Conservation (phyloP, 805 yeast species). For the Candida pini region DNA sequence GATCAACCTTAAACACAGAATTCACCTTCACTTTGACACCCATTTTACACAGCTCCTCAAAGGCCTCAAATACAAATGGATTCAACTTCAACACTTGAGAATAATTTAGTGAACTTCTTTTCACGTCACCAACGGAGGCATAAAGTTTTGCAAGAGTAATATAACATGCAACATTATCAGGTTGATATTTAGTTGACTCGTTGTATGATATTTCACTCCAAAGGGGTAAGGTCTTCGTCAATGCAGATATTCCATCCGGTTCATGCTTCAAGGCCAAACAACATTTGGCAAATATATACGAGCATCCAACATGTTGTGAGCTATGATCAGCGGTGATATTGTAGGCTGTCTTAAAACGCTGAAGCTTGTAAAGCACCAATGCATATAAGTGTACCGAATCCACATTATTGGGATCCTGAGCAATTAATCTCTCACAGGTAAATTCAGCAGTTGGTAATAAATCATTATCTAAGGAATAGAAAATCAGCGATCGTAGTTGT, state of each 20-base stretch:
- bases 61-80: conserved; percentile 84
- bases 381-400: conserved; percentile 69
- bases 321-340: conserved; percentile 37
- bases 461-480: conserved; percentile 69
- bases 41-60: conserved; percentile 64
- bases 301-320: conserved; percentile 62
- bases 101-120: conserved; percentile 62
- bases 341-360: conserved; percentile 58
- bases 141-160: conserved; percentile 68
- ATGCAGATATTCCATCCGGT: conserved; percentile 56
- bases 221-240: conserved; percentile 32
- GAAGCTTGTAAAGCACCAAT: conserved; percentile 53
- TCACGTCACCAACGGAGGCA: conserved; percentile 48
- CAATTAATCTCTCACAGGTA: conserved; percentile 74
- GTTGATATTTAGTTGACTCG: conserved; percentile 28
- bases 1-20: conserved; percentile 38
- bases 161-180: conserved; percentile 68
- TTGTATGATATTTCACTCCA: conserved; percentile 26
- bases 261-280: conserved; percentile 50
- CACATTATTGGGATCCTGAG: conserved; percentile 48
- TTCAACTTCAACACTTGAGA: conserved; percentile 65
- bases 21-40: conserved; percentile 67
- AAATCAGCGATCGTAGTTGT: conserved; percentile 50
- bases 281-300: conserved; percentile 67
- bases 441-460: conserved; percentile 74